These are phyloP conservation scores for Aureobasidium sp. DNA, from an alignment of 2,329 filamentous ascomycete species.

Conservation along the genomic window DNA sequence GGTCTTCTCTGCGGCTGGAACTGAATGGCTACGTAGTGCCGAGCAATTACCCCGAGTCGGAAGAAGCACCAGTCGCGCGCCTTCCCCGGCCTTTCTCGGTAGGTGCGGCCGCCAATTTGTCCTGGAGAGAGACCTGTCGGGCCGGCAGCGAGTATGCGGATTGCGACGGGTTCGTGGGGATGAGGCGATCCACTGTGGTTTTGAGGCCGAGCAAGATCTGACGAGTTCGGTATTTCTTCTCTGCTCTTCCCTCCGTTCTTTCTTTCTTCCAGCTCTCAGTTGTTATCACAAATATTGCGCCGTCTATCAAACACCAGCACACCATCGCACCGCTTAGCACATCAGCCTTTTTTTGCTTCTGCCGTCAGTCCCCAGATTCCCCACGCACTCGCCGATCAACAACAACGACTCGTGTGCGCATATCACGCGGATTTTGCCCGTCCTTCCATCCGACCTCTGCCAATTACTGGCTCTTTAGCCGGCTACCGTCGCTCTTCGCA, in stretches of 20 bases:
- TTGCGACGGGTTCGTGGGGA: not conserved
- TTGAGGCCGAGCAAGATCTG: constrained; percentile 1
- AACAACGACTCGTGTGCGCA: not conserved
- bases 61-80: not conserved
- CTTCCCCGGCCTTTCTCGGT: constrained; percentile 8
- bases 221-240: not conserved
- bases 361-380: constrained; percentile 8
- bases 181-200: constrained; percentile 1
- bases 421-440: constrained; percentile 1
- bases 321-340: not conserved
- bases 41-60: constrained; percentile 1
- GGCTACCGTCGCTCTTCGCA: not conserved
- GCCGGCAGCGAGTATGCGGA: not conserved
- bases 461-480: not conserved
- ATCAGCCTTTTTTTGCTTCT: constrained; percentile 7
- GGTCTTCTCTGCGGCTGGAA: constrained; percentile 7
- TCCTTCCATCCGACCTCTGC: constrained; percentile 5
- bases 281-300: not conserved
- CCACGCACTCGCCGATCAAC: not conserved
- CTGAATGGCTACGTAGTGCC: not conserved
- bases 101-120: not conserved
- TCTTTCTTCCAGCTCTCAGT: not conserved
- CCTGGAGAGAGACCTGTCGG: not conserved
- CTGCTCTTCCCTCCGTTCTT: not conserved
- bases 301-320: not conserved